These are phyloP conservation scores for Coemansia sp. DNA, from an alignment of 192 early-diverging fungal species.

Conservation along the genomic window DNA sequence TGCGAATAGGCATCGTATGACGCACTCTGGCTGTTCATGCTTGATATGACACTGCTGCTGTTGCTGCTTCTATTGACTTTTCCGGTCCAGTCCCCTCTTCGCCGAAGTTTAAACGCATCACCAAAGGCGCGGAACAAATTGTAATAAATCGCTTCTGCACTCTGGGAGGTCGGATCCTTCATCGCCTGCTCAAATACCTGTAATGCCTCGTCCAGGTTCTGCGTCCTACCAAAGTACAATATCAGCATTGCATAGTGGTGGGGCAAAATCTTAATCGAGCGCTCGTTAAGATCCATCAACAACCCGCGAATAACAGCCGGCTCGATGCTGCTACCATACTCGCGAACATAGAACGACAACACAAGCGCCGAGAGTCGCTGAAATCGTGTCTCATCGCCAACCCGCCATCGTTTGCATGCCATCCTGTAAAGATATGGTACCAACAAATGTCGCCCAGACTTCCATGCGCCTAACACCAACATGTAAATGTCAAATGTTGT, in stretches of 20 bases:
- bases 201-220: conserved; percentile 33
- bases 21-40: neutral
- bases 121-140: conserved; percentile 40
- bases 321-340: conserved; percentile 16
- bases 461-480: conserved; percentile 49
- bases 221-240: conserved; percentile 37
- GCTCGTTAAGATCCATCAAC: conserved; percentile 35
- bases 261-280: conserved; percentile 25
- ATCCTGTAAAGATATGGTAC: conserved; percentile 41
- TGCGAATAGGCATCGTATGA: neutral
- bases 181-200: conserved; percentile 39
- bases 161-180: conserved; percentile 23
- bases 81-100: neutral
- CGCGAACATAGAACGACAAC: conserved; percentile 46
- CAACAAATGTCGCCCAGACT: conserved; percentile 30
- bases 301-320: conserved; percentile 19
- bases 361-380: conserved; percentile 37
- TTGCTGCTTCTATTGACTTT: neutral
- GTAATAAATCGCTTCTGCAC: conserved; percentile 40
- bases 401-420: conserved; percentile 20
- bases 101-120: conserved; percentile 8
- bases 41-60: neutral
- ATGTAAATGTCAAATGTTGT: conserved; percentile 35
- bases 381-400: conserved; percentile 18
- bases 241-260: conserved; percentile 49